Evolutionary conservation across 805 yeast genomes (phyloP).

Genomic region (Hanseniaspora singularis): DNA sequence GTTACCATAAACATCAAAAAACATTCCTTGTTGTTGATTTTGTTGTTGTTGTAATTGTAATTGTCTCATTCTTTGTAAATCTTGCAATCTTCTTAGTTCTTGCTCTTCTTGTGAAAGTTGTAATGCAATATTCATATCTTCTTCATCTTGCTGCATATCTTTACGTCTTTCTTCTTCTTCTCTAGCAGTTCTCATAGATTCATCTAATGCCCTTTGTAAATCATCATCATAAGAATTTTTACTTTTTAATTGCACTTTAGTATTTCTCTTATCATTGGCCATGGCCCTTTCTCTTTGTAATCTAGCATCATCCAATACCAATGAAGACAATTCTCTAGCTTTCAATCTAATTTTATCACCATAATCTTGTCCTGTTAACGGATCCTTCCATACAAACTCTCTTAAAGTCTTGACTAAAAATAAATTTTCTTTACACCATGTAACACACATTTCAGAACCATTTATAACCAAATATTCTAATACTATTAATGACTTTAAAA

Average conservation of each 20-base stretch:
- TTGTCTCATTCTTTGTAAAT: slow-evolving; percentile 23
- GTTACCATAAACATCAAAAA: slow-evolving; percentile 29
- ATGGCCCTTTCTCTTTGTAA: slow-evolving; percentile 54
- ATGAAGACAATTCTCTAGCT: slow-evolving; percentile 75
- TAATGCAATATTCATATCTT: slow-evolving; percentile 26
- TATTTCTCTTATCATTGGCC: slow-evolving; percentile 28
- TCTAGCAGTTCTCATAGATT: slow-evolving; percentile 68
- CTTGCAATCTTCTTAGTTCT: slow-evolving; percentile 25
- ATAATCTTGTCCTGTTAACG: slow-evolving; percentile 57
- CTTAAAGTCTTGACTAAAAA: slow-evolving; percentile 81
- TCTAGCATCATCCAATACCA: slow-evolving; percentile 61
- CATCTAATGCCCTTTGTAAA: slow-evolving; percentile 66
- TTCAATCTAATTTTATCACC: slow-evolving; percentile 81
- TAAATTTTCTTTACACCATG: slow-evolving; percentile 83
- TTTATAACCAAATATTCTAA: slow-evolving; percentile 73
- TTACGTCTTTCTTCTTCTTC: slow-evolving; percentile 58
- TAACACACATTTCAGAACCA: slow-evolving; percentile 79
- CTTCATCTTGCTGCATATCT: slow-evolving; percentile 20
- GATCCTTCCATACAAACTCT: slow-evolving; percentile 77
- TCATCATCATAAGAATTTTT: slow-evolving; percentile 57
- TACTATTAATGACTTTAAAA: slow-evolving; percentile 81
- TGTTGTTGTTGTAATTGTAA: slow-evolving; percentile 20
- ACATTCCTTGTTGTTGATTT: slow-evolving; percentile 23
- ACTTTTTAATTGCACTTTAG: slow-evolving; percentile 23
- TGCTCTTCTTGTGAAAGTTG: slow-evolving; percentile 27